phyloP scores from a whole-genome alignment of 495 filamentous ascomycete genomes.

The Opeltia flavorubescens region DNA sequence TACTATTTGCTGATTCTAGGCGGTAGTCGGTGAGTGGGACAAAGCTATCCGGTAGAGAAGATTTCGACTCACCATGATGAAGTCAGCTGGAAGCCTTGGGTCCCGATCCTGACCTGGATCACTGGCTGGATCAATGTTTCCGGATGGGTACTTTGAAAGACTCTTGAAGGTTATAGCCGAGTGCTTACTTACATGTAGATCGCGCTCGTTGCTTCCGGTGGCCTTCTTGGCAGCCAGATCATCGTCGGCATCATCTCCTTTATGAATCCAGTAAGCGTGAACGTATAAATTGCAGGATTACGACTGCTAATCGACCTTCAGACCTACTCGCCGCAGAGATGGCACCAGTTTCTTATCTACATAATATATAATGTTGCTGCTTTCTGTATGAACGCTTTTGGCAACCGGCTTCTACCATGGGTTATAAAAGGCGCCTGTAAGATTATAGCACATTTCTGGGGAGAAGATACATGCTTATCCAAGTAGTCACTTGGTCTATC shows the following conservation, averaged over 20 bases:
- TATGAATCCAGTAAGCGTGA: no score
- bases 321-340: slow-evolving; percentile 34
- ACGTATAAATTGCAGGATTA: no score
- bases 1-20: no score
- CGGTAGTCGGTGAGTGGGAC: no score
- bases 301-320: no score
- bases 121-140: slow-evolving; percentile 66
- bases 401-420: slow-evolving; percentile 44
- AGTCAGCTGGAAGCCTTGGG: slow-evolving; percentile 41
- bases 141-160: no score
- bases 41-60: no score
- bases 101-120: slow-evolving; percentile 50
- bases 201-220: slow-evolving; percentile 35
- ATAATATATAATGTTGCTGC: slow-evolving; percentile 47
- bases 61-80: no score
- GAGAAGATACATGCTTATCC: no score
- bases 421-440: slow-evolving; percentile 48
- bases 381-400: slow-evolving; percentile 53
- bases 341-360: slow-evolving; percentile 65
- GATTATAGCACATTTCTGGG: no score
- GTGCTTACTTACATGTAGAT: no score
- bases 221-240: slow-evolving; percentile 31
- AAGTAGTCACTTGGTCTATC: slow-evolving; percentile 59
- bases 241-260: slow-evolving; percentile 33
- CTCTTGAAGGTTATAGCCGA: no score